These are phyloP conservation scores for Botryosphaeria dothidea DNA, from an alignment of 2,329 filamentous ascomycete species.

Conservation along the genomic window DNA sequence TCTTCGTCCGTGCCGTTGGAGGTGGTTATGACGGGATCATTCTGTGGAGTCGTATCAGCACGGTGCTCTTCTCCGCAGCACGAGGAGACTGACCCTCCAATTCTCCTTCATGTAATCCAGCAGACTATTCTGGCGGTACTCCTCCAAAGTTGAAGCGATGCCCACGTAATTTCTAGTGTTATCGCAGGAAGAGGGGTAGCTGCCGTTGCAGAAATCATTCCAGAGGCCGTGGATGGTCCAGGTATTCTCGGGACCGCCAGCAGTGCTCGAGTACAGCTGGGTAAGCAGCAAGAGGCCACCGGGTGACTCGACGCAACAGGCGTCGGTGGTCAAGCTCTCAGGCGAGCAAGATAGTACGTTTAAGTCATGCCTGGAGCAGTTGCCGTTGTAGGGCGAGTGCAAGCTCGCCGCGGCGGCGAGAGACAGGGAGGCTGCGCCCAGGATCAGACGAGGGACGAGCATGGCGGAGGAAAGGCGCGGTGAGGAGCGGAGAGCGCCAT, in stretches of 20 bases:
- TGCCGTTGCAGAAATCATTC: constrained; percentile 65
- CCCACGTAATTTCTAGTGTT: constrained; percentile 1
- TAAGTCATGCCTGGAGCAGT: constrained; percentile 13
- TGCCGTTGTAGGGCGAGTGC: constrained; percentile 7
- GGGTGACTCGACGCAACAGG: constrained; percentile 17
- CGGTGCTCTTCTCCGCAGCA: neutral
- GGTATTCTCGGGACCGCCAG: constrained; percentile 55
- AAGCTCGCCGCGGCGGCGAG: constrained; percentile 13
- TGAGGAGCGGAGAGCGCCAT: constrained; percentile 5
- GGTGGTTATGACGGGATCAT: constrained; percentile 16
- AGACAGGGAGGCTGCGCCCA: constrained; percentile 13
- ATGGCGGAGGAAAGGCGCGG: neutral
- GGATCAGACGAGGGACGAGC: constrained; percentile 11
- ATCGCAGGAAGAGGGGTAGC: constrained; percentile 57
- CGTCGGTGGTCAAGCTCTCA: constrained; percentile 8
- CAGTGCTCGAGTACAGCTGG: constrained; percentile 9
- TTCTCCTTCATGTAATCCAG: constrained; percentile 68
- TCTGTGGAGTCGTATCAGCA: neutral
- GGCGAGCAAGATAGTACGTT: constrained; percentile 17
- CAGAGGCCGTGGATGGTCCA: constrained; percentile 77
- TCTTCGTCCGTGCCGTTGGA: constrained; percentile 48
- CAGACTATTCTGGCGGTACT: constrained; percentile 56
- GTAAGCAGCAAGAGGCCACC: constrained; percentile 15
- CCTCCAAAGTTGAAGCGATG: constrained; percentile 47
- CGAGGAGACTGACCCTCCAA: constrained; percentile 60